Evolutionary conservation across 2,329 filamentous ascomycete species (phyloP).

Genomic region (Tolypocladium nubicola): DNA sequence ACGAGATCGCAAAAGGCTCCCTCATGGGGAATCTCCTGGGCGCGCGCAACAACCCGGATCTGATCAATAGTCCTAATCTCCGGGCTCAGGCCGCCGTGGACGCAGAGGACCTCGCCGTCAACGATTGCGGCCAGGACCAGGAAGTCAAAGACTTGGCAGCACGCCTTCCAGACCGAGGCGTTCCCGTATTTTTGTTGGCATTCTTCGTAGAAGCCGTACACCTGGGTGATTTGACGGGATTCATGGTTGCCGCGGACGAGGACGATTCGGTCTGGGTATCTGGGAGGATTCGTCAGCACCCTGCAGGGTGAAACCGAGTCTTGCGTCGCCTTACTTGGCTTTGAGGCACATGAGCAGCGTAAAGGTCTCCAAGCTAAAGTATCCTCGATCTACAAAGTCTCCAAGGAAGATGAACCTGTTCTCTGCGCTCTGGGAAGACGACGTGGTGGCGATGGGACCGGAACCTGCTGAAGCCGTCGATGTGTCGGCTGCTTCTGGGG

Average conservation of each 20-base stretch:
- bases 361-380: slow-evolving; percentile 97
- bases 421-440: slow-evolving; percentile 36
- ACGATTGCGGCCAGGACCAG: slow-evolving; percentile 94
- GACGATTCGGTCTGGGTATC: slow-evolving; percentile 91
- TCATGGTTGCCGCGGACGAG: slow-evolving; percentile 97
- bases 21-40: slow-evolving; percentile 96
- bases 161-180: slow-evolving; percentile 99
- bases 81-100: slow-evolving; percentile 82
- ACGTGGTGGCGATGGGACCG: slow-evolving; percentile 21
- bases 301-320: background rate
- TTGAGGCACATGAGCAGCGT: slow-evolving; percentile 95
- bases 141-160: slow-evolving; percentile 99
- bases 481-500: slow-evolving; percentile 32
- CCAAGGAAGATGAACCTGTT: slow-evolving; percentile 56
- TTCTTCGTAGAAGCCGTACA: slow-evolving; percentile 98
- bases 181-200: slow-evolving; percentile 98
- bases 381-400: slow-evolving; percentile 94
- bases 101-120: slow-evolving; percentile 95
- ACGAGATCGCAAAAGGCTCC: slow-evolving; percentile 97
- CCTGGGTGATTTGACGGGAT: slow-evolving; percentile 93
- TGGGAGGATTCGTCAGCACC: slow-evolving; percentile 23
- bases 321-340: slow-evolving; percentile 36
- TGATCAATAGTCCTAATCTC: slow-evolving; percentile 97
- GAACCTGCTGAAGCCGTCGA: slow-evolving; percentile 12
- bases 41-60: slow-evolving; percentile 96